phyloP scores from a whole-genome alignment of 2,329 filamentous ascomycete genomes.

The Microdochium nivale region DNA sequence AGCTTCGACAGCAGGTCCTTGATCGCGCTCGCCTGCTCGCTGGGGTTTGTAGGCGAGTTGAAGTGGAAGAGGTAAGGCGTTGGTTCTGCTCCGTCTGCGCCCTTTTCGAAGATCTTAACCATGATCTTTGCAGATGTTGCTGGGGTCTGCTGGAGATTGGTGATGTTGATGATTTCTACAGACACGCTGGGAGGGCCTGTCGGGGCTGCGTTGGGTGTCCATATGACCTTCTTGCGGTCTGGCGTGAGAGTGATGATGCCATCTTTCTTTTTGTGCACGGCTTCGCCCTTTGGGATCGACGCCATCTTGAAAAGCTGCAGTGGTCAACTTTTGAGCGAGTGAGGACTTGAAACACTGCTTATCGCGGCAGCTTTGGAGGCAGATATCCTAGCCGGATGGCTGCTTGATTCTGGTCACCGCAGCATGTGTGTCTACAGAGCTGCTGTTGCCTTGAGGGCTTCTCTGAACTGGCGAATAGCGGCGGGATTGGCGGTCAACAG shows the following conservation, averaged over 20 bases:
- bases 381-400: neutral
- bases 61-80: constrained; percentile 82
- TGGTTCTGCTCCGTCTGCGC: constrained; percentile 47
- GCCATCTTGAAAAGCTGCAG: constrained; percentile 31
- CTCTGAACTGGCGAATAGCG: neutral
- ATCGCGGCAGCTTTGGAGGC: neutral
- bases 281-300: constrained; percentile 54
- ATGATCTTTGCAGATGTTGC: constrained; percentile 84
- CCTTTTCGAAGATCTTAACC: constrained; percentile 80
- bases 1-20: constrained; percentile 73
- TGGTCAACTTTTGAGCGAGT: neutral
- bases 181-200: constrained; percentile 57
- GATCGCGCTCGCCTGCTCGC: constrained; percentile 75
- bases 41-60: constrained; percentile 65
- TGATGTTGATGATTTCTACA: constrained; percentile 63
- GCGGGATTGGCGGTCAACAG: neutral
- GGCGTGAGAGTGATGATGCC: constrained; percentile 68
- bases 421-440: neutral
- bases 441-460: neutral
- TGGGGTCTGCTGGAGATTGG: constrained; percentile 92
- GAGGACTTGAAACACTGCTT: neutral
- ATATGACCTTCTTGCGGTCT: constrained; percentile 68
- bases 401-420: neutral
- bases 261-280: constrained; percentile 93
- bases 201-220: constrained; percentile 61